Conservation (phyloP, 345 rosid species). For the Leavenworthia alabamica region DNA sequence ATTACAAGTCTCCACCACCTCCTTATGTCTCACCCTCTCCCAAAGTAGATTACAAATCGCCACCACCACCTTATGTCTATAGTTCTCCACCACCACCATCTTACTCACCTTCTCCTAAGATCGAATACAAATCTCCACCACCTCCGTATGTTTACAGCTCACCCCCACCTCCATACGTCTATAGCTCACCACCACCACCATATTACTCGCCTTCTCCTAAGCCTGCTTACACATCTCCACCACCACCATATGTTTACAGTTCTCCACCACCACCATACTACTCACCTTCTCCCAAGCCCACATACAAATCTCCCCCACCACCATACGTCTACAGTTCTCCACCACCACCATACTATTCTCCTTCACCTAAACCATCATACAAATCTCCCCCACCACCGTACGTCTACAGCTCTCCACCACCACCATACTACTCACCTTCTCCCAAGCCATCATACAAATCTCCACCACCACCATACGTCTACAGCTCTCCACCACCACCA, state of each 20-base stretch:
- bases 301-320: not conserved
- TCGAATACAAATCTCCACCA: not conserved
- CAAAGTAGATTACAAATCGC: not conserved
- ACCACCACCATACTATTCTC: not conserved
- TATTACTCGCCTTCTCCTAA: not conserved
- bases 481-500: not conserved
- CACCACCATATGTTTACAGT: not conserved
- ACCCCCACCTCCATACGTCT: not conserved
- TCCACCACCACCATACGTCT: not conserved
- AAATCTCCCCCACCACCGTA: not conserved
- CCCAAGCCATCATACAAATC: not conserved
- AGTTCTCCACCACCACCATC: not conserved
- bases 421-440: not conserved
- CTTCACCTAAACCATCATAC: not conserved
- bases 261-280: not conserved
- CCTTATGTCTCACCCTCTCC: no score
- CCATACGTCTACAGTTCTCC: not conserved
- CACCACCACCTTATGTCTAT: not conserved
- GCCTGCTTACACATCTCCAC: not conserved
- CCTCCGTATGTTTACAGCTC: not conserved
- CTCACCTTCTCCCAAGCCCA: not conserved
- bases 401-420: not conserved
- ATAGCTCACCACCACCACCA: not conserved
- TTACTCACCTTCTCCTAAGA: not conserved
- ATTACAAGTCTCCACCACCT: no score